Conservation (phyloP, 2,329 filamentous ascomycete species). For the Helicocarpus griseus region DNA sequence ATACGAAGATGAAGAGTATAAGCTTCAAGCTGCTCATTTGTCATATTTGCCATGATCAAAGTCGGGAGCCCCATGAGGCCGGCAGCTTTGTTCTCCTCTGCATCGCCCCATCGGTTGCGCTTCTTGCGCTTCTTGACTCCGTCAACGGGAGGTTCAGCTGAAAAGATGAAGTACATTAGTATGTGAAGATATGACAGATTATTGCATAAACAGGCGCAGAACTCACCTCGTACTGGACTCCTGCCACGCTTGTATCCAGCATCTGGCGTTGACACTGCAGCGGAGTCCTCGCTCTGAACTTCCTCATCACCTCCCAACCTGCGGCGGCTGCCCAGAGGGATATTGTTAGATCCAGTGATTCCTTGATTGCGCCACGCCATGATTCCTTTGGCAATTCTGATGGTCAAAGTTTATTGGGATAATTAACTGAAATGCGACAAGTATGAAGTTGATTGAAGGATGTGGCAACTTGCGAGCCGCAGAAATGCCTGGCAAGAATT, state of each 20-base stretch:
- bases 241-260: constrained; percentile 70
- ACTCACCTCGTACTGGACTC: constrained; percentile 72
- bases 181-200: background rate
- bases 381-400: constrained; percentile 5
- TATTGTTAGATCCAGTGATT: constrained; percentile 97
- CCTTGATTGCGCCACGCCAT: constrained; percentile 64
- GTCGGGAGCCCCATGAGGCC: constrained; percentile 96
- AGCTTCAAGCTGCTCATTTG: constrained; percentile 92
- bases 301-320: constrained; percentile 59
- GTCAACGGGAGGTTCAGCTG: constrained; percentile 50
- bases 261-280: constrained; percentile 38
- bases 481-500: no score
- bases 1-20: constrained; percentile 95
- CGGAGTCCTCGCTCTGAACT: constrained; percentile 34
- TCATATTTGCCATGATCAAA: constrained; percentile 95
- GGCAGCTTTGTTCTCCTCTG: constrained; percentile 95
- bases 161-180: background rate
- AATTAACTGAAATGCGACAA: background rate
- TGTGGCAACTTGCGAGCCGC: background rate
- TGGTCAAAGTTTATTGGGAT: background rate
- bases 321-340: constrained; percentile 78
- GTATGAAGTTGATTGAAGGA: background rate
- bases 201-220: background rate
- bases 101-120: constrained; percentile 97
- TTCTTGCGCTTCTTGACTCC: constrained; percentile 88